Evolutionary conservation across 176 grass and related monocot species (phyloP).

Genomic region (Avena insularis): DNA sequence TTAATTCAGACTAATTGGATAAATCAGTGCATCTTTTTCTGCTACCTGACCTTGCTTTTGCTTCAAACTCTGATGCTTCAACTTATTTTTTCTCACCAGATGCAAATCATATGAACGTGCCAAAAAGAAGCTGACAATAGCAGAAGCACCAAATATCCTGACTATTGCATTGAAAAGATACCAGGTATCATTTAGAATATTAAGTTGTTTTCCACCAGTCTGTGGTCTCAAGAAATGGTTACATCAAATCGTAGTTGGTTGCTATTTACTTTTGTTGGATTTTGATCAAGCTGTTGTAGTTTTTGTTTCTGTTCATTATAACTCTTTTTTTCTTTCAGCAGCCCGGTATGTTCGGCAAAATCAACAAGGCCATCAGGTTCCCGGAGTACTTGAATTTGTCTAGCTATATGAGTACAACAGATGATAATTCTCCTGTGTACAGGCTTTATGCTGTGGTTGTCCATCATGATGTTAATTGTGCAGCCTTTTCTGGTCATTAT

Average conservation of each 20-base stretch:
- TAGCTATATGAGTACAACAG: conserved; percentile 67
- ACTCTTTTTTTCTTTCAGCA: conserved; percentile 45
- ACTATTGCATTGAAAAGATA: conserved; percentile 91
- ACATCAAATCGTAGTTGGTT: conserved; percentile 10
- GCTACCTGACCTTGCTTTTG: conserved; percentile 12
- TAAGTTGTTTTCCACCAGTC: conserved; percentile 25
- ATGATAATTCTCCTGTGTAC: conserved; percentile 81
- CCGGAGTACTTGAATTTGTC: conserved; percentile 72
- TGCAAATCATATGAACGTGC: conserved; percentile 85
- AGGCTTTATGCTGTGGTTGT: conserved; percentile 90
- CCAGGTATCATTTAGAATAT: conserved; percentile 59
- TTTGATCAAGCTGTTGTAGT: background rate
- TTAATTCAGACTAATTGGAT: background rate
- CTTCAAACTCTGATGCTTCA: conserved; percentile 20
- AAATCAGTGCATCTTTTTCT: conserved; percentile 23
- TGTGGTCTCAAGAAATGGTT: background rate
- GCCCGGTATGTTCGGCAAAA: conserved; percentile 80
- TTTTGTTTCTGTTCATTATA: conserved; percentile 12
- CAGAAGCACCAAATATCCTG: conserved; percentile 86
- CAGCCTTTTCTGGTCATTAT: conserved; percentile 83
- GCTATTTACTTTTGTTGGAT: conserved; percentile 10
- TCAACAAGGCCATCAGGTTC: conserved; percentile 72
- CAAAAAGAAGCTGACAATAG: conserved; percentile 83
- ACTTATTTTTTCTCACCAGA: conserved; percentile 44
- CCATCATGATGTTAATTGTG: conserved; percentile 69